Percentiles rank a stretch among this genome's conserved stretches.
These are phyloP conservation scores for Pleurozium schreberi DNA, from an alignment of 225 moss, liverwort and hornwort species.

Conservation along the genomic window DNA sequence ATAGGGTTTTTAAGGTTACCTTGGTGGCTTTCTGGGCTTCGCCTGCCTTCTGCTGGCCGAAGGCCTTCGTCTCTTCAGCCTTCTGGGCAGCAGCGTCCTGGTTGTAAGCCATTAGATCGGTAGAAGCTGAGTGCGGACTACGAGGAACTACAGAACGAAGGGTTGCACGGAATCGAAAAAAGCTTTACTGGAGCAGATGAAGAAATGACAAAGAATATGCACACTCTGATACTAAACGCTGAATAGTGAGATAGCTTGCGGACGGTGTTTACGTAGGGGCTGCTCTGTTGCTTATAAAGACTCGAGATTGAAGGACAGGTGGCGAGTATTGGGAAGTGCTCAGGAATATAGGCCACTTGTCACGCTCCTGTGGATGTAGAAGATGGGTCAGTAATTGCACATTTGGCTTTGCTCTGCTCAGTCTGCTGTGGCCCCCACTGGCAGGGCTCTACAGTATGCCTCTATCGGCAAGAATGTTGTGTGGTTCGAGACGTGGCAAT, in stretches of 20 bases:
- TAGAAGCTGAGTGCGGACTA: too few species aligned
- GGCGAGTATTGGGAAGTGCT: background rate
- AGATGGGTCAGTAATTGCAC: background rate
- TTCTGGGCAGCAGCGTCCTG: background rate
- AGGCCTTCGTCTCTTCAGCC: background rate
- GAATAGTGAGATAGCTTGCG: background rate
- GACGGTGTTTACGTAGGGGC: fast-evolving
- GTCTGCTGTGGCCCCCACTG: background rate
- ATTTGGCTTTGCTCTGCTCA: background rate
- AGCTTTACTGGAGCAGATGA: too few species aligned
- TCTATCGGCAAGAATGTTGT: background rate
- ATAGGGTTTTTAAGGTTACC: background rate
- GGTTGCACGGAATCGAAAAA: background rate
- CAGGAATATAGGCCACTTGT: background rate
- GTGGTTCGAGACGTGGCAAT: background rate
- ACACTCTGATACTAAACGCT: too few species aligned
- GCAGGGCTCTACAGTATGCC: too few species aligned
- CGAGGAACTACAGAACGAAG: background rate
- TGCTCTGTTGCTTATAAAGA: background rate
- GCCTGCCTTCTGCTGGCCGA: background rate
- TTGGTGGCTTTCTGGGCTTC: background rate
- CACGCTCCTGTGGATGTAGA: background rate
- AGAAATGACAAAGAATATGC: fast-evolving
- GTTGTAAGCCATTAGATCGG: background rate
- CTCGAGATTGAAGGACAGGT: background rate